These are phyloP conservation scores for Globisporangium orthogonon DNA, from an alignment of 352 stramenopile genomes.

Conservation along the genomic window DNA sequence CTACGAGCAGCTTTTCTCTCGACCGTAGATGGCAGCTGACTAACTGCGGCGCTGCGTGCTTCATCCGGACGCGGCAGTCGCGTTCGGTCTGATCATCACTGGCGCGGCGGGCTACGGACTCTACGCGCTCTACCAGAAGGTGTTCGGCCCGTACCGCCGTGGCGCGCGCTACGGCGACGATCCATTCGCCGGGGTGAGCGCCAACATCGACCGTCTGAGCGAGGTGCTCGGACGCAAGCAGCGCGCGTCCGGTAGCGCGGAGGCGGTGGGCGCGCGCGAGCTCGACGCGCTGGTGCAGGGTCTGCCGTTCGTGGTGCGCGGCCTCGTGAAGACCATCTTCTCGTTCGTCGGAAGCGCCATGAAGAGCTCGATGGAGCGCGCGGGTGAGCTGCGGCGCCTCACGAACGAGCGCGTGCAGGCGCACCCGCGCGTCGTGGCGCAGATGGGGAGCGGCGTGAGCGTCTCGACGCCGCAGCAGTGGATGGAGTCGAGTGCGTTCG, in stretches of 20 bases:
- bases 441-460: conserved; percentile 41
- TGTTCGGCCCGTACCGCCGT: conserved; percentile 39
- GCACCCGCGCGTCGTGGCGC: conserved; percentile 37
- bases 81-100: conserved; percentile 61
- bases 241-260: background rate
- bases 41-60: background rate
- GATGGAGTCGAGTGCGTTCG: conserved; percentile 63
- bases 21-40: background rate
- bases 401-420: conserved; percentile 48
- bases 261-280: conserved; percentile 22
- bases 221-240: conserved; percentile 34
- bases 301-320: conserved; percentile 52
- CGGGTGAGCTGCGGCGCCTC: conserved; percentile 42
- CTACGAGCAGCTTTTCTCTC: background rate
- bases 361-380: conserved; percentile 58
- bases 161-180: conserved; percentile 18
- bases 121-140: conserved; percentile 61
- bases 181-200: conserved; percentile 35
- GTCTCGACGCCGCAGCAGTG: conserved; percentile 58
- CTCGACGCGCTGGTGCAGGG: conserved; percentile 49
- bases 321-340: conserved; percentile 60
- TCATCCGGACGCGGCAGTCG: conserved; percentile 28
- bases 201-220: conserved; percentile 40
- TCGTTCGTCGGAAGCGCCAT: conserved; percentile 54
- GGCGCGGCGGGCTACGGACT: conserved; percentile 63